Conservation (phyloP, 306 rosid species). For the Cucurbita maxima region DNA sequence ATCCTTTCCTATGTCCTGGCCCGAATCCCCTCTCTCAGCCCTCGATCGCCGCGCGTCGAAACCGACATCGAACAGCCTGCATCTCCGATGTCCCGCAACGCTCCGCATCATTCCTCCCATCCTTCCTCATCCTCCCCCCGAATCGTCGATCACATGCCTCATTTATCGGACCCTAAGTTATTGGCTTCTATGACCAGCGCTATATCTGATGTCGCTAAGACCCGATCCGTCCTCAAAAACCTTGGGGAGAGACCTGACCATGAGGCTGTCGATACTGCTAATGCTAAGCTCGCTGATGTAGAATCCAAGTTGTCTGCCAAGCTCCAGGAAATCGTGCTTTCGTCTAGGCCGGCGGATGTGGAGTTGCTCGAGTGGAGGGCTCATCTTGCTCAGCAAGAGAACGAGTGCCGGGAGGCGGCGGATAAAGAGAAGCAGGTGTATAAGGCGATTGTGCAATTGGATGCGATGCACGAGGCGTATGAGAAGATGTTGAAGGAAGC, state of each 20-base stretch:
- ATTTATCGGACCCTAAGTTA: constrained; percentile 42
- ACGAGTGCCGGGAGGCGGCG: constrained; percentile 21
- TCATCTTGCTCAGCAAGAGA: constrained; percentile 37
- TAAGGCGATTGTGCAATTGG: constrained; percentile 47
- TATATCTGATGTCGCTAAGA: constrained; percentile 62
- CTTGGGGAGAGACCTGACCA: constrained; percentile 78
- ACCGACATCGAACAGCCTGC: constrained; percentile 40
- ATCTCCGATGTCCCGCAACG: neutral
- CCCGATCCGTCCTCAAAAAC: constrained; percentile 52
- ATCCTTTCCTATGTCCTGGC: constrained; percentile 75
- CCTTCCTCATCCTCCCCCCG: constrained; percentile 16
- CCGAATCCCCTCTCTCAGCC: constrained; percentile 38
- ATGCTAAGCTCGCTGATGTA: constrained; percentile 31
- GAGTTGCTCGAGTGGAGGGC: constrained; percentile 39
- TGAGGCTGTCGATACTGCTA: constrained; percentile 55
- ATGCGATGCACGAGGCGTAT: constrained; percentile 68
- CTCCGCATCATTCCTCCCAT: neutral
- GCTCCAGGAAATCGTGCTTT: constrained; percentile 45
- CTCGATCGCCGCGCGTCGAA: neutral
- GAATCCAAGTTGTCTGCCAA: constrained; percentile 43
- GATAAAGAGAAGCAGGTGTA: constrained; percentile 43
- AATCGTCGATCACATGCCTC: constrained; percentile 45
- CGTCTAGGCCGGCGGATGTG: constrained; percentile 53
- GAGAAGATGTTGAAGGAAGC: constrained; percentile 66
- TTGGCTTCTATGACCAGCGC: constrained; percentile 64